phyloP scores from a whole-genome alignment of 2,329 filamentous ascomycete genomes.

The Nigrospora sphaerica region DNA sequence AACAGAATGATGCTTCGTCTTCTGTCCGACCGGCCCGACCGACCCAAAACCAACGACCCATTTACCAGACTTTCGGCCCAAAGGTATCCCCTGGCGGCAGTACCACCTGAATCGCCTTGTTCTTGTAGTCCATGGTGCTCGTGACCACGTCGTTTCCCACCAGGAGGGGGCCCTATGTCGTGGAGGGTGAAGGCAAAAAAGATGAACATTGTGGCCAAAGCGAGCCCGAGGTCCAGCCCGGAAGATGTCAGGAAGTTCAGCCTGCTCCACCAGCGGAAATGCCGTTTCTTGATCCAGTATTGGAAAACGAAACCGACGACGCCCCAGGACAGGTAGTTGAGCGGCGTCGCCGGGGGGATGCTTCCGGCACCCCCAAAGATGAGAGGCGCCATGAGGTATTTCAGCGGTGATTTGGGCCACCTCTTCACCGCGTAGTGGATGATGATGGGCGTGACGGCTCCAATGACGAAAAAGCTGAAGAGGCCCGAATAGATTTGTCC shows the following conservation, averaged over 20 bases:
- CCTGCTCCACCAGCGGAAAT: slow-evolving; percentile 65
- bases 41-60: too few relatives aligned
- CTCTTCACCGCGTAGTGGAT: slow-evolving; percentile 43
- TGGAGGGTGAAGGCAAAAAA: slow-evolving; percentile 64
- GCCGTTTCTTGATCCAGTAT: slow-evolving; percentile 54
- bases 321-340: slow-evolving; percentile 71
- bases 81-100: slow-evolving; percentile 50
- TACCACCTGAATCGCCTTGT: slow-evolving; percentile 49
- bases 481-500: slow-evolving; percentile 55
- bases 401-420: slow-evolving; percentile 42
- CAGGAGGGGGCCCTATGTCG: slow-evolving; percentile 55
- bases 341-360: slow-evolving; percentile 61
- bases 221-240: slow-evolving; percentile 62
- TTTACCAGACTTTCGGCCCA: slow-evolving; percentile 49
- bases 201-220: slow-evolving; percentile 59
- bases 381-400: slow-evolving; percentile 53
- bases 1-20: too few relatives aligned
- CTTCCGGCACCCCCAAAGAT: slow-evolving; percentile 53
- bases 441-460: slow-evolving; percentile 43
- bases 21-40: too few relatives aligned
- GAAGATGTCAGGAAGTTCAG: slow-evolving; percentile 68
- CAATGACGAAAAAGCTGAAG: slow-evolving; percentile 52
- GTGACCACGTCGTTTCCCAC: slow-evolving; percentile 59
- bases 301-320: slow-evolving; percentile 67
- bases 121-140: slow-evolving; percentile 54